A percentile compares a stretch with the other conserved stretches of the same genome.
These are phyloP conservation scores for Paspalum notatum DNA, from an alignment of 176 grass and related monocot species.

Conservation along the genomic window DNA sequence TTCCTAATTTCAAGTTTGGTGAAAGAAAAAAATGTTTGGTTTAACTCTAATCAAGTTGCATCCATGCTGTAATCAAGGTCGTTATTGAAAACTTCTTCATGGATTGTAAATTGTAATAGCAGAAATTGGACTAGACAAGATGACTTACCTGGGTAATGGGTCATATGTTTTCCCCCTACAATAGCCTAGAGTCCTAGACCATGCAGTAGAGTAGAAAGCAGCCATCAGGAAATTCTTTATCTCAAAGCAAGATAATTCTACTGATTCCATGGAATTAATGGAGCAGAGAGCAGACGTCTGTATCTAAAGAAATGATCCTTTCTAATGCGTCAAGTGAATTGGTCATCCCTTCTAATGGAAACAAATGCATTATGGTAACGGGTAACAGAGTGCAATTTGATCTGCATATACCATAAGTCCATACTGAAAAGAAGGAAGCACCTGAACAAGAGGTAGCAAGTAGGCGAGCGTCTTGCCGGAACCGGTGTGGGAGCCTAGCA, in stretches of 20 bases:
- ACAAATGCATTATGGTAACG: neutral
- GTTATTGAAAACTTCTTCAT: neutral
- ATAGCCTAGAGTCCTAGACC: neutral
- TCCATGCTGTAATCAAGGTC: neutral
- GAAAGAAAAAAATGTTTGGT: neutral
- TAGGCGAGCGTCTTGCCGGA: slow-evolving; percentile 98
- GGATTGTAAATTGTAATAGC: neutral
- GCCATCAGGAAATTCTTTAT: neutral
- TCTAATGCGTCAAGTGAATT: neutral
- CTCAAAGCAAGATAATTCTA: neutral
- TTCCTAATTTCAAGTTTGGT: neutral
- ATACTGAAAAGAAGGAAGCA: neutral
- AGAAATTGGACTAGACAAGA: neutral
- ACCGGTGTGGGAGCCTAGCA: slow-evolving; percentile 91
- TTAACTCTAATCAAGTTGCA: neutral
- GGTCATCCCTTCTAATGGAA: neutral
- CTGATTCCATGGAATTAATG: neutral
- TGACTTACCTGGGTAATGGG: neutral
- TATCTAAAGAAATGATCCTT: neutral
- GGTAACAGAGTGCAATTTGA: neutral
- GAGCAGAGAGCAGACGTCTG: neutral
- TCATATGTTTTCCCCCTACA: neutral
- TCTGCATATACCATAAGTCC: neutral
- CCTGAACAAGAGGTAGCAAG: slow-evolving; percentile 91
- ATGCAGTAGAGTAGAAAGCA: neutral